A percentile compares a stretch with the other conserved stretches of the same genome.
phyloP scores from a whole-genome alignment of 225 moss, liverwort and hornwort genomes.

The Sphagnum tenellum region DNA sequence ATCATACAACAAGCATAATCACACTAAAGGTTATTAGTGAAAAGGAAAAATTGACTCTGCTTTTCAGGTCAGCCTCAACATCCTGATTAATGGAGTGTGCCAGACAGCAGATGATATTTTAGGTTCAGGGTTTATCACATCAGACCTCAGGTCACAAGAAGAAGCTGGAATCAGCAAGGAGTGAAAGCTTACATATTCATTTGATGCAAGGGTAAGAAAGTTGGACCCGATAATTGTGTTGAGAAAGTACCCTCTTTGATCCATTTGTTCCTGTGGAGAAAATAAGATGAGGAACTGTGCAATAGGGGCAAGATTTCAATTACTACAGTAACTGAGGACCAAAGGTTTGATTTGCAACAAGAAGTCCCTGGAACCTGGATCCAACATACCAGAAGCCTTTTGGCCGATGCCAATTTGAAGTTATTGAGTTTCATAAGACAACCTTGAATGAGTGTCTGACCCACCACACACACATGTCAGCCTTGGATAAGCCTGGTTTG shows the following conservation, averaged over 20 bases:
- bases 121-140: no score
- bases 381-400: slow-evolving; percentile 49
- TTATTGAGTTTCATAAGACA: slow-evolving; percentile 27
- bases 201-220: slow-evolving; percentile 29
- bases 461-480: not conserved
- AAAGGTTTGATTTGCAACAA: not conserved
- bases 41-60: no score
- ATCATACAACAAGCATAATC: no score
- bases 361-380: no score
- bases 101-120: no score
- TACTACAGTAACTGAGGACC: not conserved
- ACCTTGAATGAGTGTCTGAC: slow-evolving; percentile 56
- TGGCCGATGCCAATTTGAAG: slow-evolving; percentile 35
- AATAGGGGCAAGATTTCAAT: not conserved
- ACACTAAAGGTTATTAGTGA: no score
- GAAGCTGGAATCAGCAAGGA: no score
- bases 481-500: not conserved
- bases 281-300: not conserved
- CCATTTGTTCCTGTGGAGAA: slow-evolving; percentile 28
- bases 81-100: no score
- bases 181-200: slow-evolving; percentile 16
- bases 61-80: no score
- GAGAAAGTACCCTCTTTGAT: slow-evolving; percentile 29
- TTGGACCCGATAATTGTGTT: slow-evolving; percentile 28
- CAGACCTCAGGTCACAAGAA: not conserved